Percentiles rank a stretch among this genome's conserved stretches.
Evolutionary conservation across 2,329 filamentous ascomycete genomes (phyloP).

Genomic region (Calonectria naviculata): DNA sequence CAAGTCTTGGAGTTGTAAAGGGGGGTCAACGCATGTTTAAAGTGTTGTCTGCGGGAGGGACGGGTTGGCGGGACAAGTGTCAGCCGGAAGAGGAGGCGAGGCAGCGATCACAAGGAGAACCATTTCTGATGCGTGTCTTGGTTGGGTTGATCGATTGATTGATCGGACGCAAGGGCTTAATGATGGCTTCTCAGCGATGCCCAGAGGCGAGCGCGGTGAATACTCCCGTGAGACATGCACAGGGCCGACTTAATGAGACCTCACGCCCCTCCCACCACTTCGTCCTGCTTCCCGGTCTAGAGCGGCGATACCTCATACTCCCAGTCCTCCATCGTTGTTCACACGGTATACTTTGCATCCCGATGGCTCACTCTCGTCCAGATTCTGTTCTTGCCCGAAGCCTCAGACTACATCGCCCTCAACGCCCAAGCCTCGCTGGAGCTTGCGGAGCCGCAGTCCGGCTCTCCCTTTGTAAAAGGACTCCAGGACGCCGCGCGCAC

Average conservation of each 20-base stretch:
- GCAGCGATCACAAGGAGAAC: neutral
- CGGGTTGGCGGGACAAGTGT: neutral
- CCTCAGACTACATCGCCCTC: constrained; percentile 85
- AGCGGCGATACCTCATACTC: constrained; percentile 28
- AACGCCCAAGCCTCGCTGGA: constrained; percentile 75
- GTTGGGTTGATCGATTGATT: constrained; percentile 1
- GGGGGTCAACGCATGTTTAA: neutral
- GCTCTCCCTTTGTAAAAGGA: constrained; percentile 80
- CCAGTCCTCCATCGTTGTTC: constrained; percentile 18
- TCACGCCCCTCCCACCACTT: constrained; percentile 14
- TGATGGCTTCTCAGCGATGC: neutral
- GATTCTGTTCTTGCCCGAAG: constrained; percentile 92
- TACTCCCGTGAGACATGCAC: constrained; percentile 33
- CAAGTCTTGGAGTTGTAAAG: neutral
- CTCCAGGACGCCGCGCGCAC: constrained; percentile 75
- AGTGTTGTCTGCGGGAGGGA: neutral
- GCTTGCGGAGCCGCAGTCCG: constrained; percentile 74
- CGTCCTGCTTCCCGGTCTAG: neutral
- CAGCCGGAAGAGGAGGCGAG: neutral
- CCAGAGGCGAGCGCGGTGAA: constrained; percentile 18
- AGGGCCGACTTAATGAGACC: constrained; percentile 27
- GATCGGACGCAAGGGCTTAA: neutral
- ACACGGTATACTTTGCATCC: constrained; percentile 34
- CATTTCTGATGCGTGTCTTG: neutral
- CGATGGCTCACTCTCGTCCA: constrained; percentile 42